A percentile compares a stretch with the other conserved stretches of the same genome.
phyloP scores from a whole-genome alignment of 495 filamentous ascomycete genomes.

The Bathelium albidoporum region DNA sequence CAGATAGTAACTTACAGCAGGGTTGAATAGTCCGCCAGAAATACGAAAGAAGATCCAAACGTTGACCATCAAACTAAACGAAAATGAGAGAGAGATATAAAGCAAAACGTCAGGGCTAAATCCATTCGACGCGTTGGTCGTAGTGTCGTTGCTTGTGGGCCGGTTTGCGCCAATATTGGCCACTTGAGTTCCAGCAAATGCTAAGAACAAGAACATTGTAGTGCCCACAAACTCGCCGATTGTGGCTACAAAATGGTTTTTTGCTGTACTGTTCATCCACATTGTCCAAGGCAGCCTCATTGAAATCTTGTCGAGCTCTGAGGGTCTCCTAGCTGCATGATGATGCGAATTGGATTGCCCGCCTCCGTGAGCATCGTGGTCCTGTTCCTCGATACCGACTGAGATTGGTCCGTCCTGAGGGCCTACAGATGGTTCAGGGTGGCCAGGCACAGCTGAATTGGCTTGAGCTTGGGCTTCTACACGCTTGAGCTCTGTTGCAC shows the following conservation, averaged over 20 bases:
- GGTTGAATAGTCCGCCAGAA: slow-evolving; percentile 73
- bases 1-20: slow-evolving; percentile 42
- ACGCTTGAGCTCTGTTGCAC: background rate
- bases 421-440: background rate
- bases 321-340: background rate
- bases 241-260: slow-evolving; percentile 44
- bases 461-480: background rate
- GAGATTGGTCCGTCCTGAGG: background rate
- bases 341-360: background rate
- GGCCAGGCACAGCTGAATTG: background rate
- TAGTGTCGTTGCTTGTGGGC: slow-evolving; percentile 12
- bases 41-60: slow-evolving; percentile 81
- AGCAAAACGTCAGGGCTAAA: slow-evolving; percentile 41
- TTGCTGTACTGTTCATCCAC: slow-evolving; percentile 11
- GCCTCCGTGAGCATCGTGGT: background rate
- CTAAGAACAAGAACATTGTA: slow-evolving; percentile 73
- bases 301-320: background rate
- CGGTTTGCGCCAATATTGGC: slow-evolving; percentile 41
- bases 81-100: slow-evolving; percentile 64
- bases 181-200: slow-evolving; percentile 68
- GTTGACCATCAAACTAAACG: slow-evolving; percentile 66
- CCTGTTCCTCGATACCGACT: background rate
- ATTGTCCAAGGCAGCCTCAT: background rate
- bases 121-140: background rate
- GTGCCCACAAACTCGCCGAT: slow-evolving; percentile 70